Evolutionary conservation across 2,329 filamentous ascomycete species (phyloP).

Genomic region (Furcasterigmium sp.): DNA sequence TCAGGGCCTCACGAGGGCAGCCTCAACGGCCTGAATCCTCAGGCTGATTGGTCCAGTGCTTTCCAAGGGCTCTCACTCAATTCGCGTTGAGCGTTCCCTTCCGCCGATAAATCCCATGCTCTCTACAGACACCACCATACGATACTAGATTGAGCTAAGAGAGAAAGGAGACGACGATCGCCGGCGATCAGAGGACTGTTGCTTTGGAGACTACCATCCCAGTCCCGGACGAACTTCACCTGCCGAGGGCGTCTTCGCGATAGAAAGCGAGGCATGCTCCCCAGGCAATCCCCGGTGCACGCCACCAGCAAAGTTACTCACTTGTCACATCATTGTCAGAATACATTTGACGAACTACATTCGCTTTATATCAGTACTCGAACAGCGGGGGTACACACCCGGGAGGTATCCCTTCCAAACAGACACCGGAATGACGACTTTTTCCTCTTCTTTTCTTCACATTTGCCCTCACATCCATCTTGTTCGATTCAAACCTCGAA

Average conservation of each 20-base stretch:
- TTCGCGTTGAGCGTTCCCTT: constrained; percentile 37
- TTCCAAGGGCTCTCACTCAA: constrained; percentile 73
- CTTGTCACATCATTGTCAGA: neutral
- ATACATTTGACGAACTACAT: constrained; percentile 1
- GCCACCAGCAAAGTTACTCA: too few relatives aligned
- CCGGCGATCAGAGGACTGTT: too few relatives aligned
- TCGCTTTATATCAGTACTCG: constrained; percentile 13
- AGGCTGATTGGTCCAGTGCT: constrained; percentile 55
- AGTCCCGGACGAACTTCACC: too few relatives aligned
- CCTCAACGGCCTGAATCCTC: constrained; percentile 14
- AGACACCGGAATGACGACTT: too few relatives aligned
- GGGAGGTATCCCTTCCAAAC: constrained; percentile 12
- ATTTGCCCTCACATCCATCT: too few relatives aligned
- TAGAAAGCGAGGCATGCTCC: too few relatives aligned
- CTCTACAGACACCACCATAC: neutral
- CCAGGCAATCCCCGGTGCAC: too few relatives aligned
- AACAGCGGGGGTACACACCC: too few relatives aligned
- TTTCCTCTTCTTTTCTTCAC: constrained; percentile 15
- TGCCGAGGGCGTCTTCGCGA: too few relatives aligned
- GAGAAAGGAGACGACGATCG: too few relatives aligned
- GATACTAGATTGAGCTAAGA: neutral
- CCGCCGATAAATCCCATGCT: neutral
- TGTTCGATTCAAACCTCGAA: constrained; percentile 15
- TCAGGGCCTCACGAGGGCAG: constrained; percentile 21
- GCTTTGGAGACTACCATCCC: too few relatives aligned